phyloP scores from a whole-genome alignment of 352 stramenopile genomes.

The Phytophthora foliorum region DNA sequence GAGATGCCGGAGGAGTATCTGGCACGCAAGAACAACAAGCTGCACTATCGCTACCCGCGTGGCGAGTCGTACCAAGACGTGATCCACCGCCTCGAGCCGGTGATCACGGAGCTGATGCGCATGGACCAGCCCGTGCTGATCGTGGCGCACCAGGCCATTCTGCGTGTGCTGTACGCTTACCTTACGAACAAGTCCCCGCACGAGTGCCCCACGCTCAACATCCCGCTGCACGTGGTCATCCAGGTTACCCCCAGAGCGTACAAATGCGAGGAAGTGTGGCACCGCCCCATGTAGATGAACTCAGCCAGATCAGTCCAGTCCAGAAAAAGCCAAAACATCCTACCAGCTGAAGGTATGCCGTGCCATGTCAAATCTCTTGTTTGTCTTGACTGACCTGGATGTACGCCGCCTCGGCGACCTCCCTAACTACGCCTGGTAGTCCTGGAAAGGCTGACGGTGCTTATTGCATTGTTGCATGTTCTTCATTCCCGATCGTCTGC shows the following conservation, averaged over 20 bases:
- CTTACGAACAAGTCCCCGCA: conserved; percentile 94
- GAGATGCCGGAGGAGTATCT: conserved; percentile 96
- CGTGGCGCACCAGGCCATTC: conserved; percentile 96
- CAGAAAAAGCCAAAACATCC: conserved; percentile 19
- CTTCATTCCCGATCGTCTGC: conserved; percentile 17
- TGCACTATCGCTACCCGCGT: conserved; percentile 90
- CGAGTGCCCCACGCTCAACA: conserved; percentile 94
- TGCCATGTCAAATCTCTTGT: conserved; percentile 15
- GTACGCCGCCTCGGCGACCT: too few species aligned
- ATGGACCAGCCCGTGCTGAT: conserved; percentile 94
- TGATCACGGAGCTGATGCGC: conserved; percentile 98
- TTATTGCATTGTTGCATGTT: conserved; percentile 7
- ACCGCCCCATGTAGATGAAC: conserved; percentile 80
- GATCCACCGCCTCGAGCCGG: conserved; percentile 96
- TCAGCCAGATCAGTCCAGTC: conserved; percentile 17
- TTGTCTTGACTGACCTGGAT: conserved; percentile 22
- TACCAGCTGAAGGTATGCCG: conserved; percentile 16
- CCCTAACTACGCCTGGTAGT: conserved; percentile 1
- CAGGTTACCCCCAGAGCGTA: conserved; percentile 96
- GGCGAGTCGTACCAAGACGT: conserved; percentile 98
- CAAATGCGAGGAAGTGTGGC: conserved; percentile 95
- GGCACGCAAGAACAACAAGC: conserved; percentile 91
- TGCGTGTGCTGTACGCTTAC: conserved; percentile 97
- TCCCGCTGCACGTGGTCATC: conserved; percentile 96
- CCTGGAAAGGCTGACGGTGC: background rate